Base-by-base conservation (phyloP, 495 filamentous ascomycete species). In the Hypoxylon crocopeplum region DNA sequence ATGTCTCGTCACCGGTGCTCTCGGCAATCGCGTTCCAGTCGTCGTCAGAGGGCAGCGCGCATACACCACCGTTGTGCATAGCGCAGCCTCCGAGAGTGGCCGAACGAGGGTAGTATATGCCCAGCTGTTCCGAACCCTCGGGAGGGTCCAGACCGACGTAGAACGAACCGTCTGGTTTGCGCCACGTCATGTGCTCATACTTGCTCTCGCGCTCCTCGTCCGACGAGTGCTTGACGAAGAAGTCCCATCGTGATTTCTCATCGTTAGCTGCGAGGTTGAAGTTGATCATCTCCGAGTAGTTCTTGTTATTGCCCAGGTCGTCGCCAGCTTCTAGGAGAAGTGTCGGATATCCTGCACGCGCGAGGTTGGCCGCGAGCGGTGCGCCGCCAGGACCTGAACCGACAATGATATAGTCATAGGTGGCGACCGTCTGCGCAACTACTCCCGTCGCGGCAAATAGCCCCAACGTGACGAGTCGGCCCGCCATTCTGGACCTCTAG, bases 361-460 rank as follows among this genome's bases (percentile, higher is more conserved):
- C 86, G 8, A 88, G 81, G 11, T 84, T 79, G 7, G 80, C 79
- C 0, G 86, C 86, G 2, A 89, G 65, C 7, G 84, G 84, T 4
- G 84, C 84, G 7, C 87, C 86, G 13, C 87, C 87, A 3, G 86
- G 82, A 15, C 86, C 87, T 29, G 78, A 82, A 27, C 87, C 87
- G 0, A 89, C 82, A 16, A 89, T 76, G 48, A 89, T 79, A 69
- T 88, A 88, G 53, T 88, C 86, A 64, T 87, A 88, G 5, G 62
- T 54, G 33, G 56, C 53, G 1, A 37, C 50, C 12, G 64, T 21
- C 21, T 64, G 58, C 25, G 61, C 73, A 11, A 64, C 45, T 39
- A 64, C 67, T 11, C 37, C 54, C 16, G 69, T 38, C 27, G 64
- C 64, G 27, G 69, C 67, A 11, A 76, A 47, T 2, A 77, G 48